A percentile compares a stretch with the other conserved stretches of the same genome.
These are phyloP conservation scores for Mallotus japonicus DNA, from an alignment of 441 rosid genomes.

Conservation along the genomic window DNA sequence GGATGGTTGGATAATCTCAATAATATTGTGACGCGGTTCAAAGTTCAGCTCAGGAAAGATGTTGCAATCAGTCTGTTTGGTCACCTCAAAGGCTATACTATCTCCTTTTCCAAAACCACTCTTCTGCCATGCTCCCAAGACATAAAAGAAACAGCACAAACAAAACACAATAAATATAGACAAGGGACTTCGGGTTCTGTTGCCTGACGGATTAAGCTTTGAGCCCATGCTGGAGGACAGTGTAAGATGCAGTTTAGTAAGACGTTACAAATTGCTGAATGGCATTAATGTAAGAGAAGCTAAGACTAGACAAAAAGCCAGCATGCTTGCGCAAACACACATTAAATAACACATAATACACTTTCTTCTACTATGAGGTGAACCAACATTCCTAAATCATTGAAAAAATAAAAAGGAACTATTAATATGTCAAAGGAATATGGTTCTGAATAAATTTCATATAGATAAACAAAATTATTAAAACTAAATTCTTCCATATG, in stretches of 20 bases:
- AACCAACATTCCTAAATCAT: background rate
- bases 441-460: background rate
- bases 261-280: background rate
- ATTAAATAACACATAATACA: background rate
- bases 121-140: conserved; percentile 95
- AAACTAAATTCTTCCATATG: background rate
- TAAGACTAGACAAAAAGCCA: background rate
- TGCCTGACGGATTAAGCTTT: conserved; percentile 49
- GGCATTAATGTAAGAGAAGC: background rate
- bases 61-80: conserved; percentile 67
- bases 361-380: background rate
- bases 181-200: conserved; percentile 53
- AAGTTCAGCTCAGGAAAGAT: conserved; percentile 49
- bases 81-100: conserved; percentile 60
- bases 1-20: conserved; percentile 12
- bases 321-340: too few species aligned
- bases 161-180: conserved; percentile 69
- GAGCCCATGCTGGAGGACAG: conserved; percentile 52
- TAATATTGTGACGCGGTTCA: conserved; percentile 27
- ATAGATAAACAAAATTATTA: background rate
- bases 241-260: conserved; percentile 1
- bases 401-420: background rate
- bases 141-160: conserved; percentile 80
- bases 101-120: conserved; percentile 94
- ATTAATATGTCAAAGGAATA: background rate